Conservation (phyloP, 441 rosid species). For the Gossypium davidsonii region DNA sequence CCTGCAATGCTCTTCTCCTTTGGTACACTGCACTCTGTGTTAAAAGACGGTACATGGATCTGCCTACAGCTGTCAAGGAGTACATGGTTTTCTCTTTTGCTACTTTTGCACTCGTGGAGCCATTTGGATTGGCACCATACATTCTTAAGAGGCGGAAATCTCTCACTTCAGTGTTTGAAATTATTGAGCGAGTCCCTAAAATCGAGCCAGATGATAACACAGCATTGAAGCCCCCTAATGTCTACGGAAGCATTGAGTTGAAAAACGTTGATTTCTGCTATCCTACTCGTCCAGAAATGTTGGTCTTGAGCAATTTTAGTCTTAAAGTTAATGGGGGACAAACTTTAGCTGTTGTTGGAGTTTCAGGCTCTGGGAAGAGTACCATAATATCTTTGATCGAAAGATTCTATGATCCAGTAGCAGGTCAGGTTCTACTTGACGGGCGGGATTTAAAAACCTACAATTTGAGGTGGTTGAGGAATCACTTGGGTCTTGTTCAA, state of each 20-base stretch:
- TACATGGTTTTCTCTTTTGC: constrained; percentile 98
- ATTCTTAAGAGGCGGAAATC: constrained; percentile 92
- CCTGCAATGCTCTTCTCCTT: constrained; percentile 94
- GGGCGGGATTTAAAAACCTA: constrained; percentile 83
- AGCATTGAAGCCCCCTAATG: constrained; percentile 88
- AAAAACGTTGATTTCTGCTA: constrained; percentile 90
- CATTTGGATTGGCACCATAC: constrained; percentile 98
- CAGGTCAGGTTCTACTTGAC: constrained; percentile 89
- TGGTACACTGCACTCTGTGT: constrained; percentile 83
- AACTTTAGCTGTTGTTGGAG: constrained; percentile 91
- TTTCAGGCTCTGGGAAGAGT: constrained; percentile 99
- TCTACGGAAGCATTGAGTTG: constrained; percentile 92
- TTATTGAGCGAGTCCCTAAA: constrained; percentile 85
- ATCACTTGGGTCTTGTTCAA: constrained; percentile 82
- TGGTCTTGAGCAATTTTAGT: constrained; percentile 92
- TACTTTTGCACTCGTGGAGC: constrained; percentile 96
- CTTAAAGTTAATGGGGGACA: constrained; percentile 94
- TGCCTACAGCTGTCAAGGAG: constrained; percentile 80
- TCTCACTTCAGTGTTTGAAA: constrained; percentile 88
- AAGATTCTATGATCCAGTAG: constrained; percentile 96
- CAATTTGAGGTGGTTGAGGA: constrained; percentile 91
- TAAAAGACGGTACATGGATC: constrained; percentile 36
- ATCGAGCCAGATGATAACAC: constrained; percentile 94
- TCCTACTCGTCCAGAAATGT: constrained; percentile 85
- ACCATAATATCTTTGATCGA: constrained; percentile 87